These are phyloP conservation scores for Pseudocercospora cruenta DNA, from an alignment of 2,329 filamentous ascomycete genomes.

Conservation along the genomic window DNA sequence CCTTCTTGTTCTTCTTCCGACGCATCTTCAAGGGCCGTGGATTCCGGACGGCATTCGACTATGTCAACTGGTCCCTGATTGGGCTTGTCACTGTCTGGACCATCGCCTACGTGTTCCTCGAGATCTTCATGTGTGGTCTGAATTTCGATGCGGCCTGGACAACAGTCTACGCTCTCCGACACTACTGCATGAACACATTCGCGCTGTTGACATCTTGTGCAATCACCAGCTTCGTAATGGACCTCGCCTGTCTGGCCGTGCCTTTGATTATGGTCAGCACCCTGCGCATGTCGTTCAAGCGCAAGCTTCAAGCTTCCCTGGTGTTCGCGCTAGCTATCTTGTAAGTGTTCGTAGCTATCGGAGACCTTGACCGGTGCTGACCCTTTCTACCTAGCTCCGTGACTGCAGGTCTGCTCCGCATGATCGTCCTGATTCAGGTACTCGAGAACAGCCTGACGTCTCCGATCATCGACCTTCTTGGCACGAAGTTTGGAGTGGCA, in stretches of 20 bases:
- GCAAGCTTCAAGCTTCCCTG: conserved; percentile 19
- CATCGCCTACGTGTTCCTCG: conserved; percentile 16
- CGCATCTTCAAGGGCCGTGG: conserved; percentile 17
- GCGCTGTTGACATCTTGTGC: conserved; percentile 18
- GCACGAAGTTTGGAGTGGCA: conserved; percentile 9
- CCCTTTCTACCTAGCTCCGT: conserved; percentile 14
- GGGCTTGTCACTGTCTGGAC: conserved; percentile 16
- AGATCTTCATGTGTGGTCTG: conserved; percentile 21
- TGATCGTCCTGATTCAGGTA: conserved; percentile 17
- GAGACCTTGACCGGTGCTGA: no score
- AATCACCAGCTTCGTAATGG: conserved; percentile 16
- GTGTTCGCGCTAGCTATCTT: conserved; percentile 20
- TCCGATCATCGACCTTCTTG: conserved; percentile 14
- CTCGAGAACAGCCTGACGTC: conserved; percentile 10
- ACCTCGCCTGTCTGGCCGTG: conserved; percentile 17
- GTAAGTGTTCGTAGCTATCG: conserved; percentile 8
- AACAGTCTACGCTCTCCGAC: conserved; percentile 16
- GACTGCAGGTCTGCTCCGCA: conserved; percentile 19
- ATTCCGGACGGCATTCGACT: conserved; percentile 18
- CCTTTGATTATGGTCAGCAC: conserved; percentile 23
- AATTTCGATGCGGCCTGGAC: conserved; percentile 19
- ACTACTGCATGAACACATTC: conserved; percentile 18
- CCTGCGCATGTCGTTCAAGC: conserved; percentile 13
- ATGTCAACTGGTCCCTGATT: conserved; percentile 23
- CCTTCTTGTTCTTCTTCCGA: conserved; percentile 25